These are phyloP conservation scores for Cryptococcus neoformans DNA, from an alignment of 1,284 basidiomycete genomes.

Conservation along the genomic window DNA sequence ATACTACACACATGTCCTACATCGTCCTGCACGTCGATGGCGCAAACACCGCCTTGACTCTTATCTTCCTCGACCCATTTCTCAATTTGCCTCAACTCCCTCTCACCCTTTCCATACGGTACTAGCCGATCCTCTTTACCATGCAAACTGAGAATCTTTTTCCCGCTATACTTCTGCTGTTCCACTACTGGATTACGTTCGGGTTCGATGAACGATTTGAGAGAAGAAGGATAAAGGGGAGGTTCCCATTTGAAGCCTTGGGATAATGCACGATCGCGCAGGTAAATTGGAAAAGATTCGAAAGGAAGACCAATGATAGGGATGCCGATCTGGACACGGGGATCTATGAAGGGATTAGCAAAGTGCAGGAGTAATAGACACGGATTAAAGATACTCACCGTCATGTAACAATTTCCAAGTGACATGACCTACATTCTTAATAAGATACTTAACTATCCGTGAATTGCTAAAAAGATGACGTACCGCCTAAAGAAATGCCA, in stretches of 20 bases:
- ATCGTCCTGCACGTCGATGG: constrained; percentile 44
- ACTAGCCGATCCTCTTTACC: constrained; percentile 51
- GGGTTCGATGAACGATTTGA: constrained; percentile 54
- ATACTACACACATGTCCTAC: constrained; percentile 46
- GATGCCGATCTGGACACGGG: constrained; percentile 66
- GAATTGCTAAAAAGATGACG: constrained; percentile 47
- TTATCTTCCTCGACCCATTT: not conserved
- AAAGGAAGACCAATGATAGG: constrained; percentile 75
- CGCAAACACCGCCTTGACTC: constrained; percentile 21
- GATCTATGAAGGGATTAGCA: constrained; percentile 53
- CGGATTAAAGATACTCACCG: constrained; percentile 29
- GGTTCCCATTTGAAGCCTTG: constrained; percentile 53
- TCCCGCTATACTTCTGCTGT: constrained; percentile 55
- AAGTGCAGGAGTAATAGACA: not conserved
- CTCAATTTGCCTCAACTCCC: constrained; percentile 35
- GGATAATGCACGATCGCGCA: constrained; percentile 58
- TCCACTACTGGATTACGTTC: constrained; percentile 48
- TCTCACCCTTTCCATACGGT: constrained; percentile 26
- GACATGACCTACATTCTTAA: constrained; percentile 44
- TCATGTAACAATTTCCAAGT: constrained; percentile 53
- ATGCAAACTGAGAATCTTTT: constrained; percentile 66
- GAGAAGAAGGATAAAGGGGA: constrained; percentile 59
- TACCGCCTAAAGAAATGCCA: constrained; percentile 54
- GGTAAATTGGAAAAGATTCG: constrained; percentile 56
- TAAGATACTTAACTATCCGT: no score